These are phyloP conservation scores for Priceomyces medius DNA, from an alignment of 805 yeast species.

Conservation along the genomic window DNA sequence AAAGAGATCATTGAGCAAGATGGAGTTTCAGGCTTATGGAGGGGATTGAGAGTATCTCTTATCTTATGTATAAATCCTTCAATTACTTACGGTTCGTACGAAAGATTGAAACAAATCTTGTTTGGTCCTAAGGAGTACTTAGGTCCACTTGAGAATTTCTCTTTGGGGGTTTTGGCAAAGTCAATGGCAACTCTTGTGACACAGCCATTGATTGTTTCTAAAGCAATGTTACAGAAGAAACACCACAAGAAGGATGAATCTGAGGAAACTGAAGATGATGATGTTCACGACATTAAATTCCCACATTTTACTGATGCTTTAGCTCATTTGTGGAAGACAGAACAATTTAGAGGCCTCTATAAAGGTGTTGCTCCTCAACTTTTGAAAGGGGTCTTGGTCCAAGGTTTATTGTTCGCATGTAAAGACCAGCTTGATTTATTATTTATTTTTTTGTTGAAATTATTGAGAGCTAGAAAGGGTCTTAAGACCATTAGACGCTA, in stretches of 20 bases:
- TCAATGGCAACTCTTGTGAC: slow-evolving; percentile 76
- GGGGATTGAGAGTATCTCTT: slow-evolving; percentile 76
- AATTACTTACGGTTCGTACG: slow-evolving; percentile 80
- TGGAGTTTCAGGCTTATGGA: slow-evolving; percentile 75
- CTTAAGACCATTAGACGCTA: too few relatives aligned
- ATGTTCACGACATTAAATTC: slow-evolving; percentile 44
- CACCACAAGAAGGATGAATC: slow-evolving; percentile 18
- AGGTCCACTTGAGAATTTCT: slow-evolving; percentile 62
- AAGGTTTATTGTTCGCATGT: slow-evolving; percentile 79
- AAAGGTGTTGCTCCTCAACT: slow-evolving; percentile 81
- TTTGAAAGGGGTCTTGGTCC: slow-evolving; percentile 77
- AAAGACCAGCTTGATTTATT: slow-evolving; percentile 61
- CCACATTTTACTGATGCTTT: slow-evolving; percentile 64
- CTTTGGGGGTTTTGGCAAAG: slow-evolving; percentile 78
- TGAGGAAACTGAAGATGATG: slow-evolving; percentile 22
- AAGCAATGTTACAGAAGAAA: slow-evolving; percentile 71
- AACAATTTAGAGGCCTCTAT: slow-evolving; percentile 66
- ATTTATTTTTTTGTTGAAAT: slow-evolving; percentile 33
- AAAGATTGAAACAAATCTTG: slow-evolving; percentile 57
- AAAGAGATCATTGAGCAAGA: slow-evolving; percentile 57
- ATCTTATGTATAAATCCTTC: slow-evolving; percentile 81
- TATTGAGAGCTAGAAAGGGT: slow-evolving; percentile 21
- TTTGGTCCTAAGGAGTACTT: slow-evolving; percentile 44
- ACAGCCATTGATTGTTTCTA: slow-evolving; percentile 82
- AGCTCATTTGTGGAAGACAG: slow-evolving; percentile 56